Evolutionary conservation across 2,329 filamentous ascomycete genomes (phyloP), one percentile per base, ranked within the genome.

Genomic region (Fusarium domesticum): DNA sequence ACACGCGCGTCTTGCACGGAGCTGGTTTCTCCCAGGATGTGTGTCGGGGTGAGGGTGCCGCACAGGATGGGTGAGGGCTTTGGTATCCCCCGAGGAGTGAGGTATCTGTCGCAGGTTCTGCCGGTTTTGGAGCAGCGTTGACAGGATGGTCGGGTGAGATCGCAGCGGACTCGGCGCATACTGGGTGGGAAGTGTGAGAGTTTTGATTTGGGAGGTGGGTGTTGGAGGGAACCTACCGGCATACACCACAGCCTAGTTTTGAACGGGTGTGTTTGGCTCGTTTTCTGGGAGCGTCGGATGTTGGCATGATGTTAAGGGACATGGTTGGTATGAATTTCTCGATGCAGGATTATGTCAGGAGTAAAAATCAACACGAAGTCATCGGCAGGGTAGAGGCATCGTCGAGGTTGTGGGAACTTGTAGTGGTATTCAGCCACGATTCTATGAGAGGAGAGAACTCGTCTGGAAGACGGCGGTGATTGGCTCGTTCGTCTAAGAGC

Each of bases 261-360:
- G 51, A 53, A 10, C 51, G 47, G 11, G 51, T 53, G 25, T 54
- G 50, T 35, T 50, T 48, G 7, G 50, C 51, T 31, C 51, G 43
- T 39, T 47, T 54, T 14, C 51, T 47, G 18, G 25, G 44, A 43
- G 39, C 41, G 15, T 37, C 37, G 35, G 39, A 25, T 12, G 31
- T 40, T 8, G 14, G 12, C n/a, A n/a, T n/a, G 15, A 18, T 18
- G 18, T 34, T 25, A 40, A 34, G 17, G 11, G 39, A 14, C 42
- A 47, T 47, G 19, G 19, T 7, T 19, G 19, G 19, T 19, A 37
- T 16, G 34, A 14, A 15, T 2, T 4, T 11, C 36, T 3, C 31
- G 11, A 25, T 35, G 8, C 4, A 39, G 18, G 25, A 17, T n/a
- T n/a, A n/a, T n/a, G n/a, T n/a, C n/a, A n/a, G n/a, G 12, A 32